These are phyloP conservation scores for Coemansia asiatica DNA, from an alignment of 192 early-diverging fungal species.

Conservation along the genomic window DNA sequence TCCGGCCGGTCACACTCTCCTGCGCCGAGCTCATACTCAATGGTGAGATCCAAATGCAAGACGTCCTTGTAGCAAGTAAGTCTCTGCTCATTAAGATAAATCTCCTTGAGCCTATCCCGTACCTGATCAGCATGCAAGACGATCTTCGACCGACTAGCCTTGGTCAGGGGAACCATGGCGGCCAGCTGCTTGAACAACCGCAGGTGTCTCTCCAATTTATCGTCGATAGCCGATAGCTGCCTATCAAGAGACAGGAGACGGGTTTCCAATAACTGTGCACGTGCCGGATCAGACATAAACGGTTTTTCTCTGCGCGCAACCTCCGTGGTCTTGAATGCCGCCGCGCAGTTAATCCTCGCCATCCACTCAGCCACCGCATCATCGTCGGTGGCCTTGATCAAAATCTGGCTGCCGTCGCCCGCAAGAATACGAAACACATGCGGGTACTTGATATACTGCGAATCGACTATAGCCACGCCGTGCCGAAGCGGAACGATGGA, in stretches of 20 bases:
- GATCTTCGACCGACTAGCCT: conserved; percentile 61
- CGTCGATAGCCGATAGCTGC: conserved; percentile 54
- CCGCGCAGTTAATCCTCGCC: conserved; percentile 76
- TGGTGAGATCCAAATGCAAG: conserved; percentile 61
- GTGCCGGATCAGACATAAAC: conserved; percentile 11
- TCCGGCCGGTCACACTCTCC: background rate
- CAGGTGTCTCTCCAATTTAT: conserved; percentile 57
- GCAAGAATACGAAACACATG: conserved; percentile 75
- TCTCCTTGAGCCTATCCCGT: conserved; percentile 57
- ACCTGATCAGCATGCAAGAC: conserved; percentile 52
- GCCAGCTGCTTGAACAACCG: conserved; percentile 66
- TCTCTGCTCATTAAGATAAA: conserved; percentile 62
- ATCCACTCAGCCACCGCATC: conserved; percentile 80
- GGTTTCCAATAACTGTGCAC: conserved; percentile 42
- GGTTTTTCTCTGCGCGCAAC: conserved; percentile 31
- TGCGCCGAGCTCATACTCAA: conserved; percentile 48
- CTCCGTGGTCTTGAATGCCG: conserved; percentile 68
- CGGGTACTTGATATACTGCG: conserved; percentile 73
- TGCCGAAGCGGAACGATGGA: conserved; percentile 62
- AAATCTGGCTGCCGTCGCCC: conserved; percentile 69
- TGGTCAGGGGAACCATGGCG: conserved; percentile 70
- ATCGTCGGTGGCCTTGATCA: conserved; percentile 68
- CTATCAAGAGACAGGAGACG: conserved; percentile 56
- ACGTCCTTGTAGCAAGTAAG: conserved; percentile 74
- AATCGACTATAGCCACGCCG: conserved; percentile 69